Evolutionary conservation across 345 rosid genomes (phyloP).

Genomic region (Sisymbrium altissimum): DNA sequence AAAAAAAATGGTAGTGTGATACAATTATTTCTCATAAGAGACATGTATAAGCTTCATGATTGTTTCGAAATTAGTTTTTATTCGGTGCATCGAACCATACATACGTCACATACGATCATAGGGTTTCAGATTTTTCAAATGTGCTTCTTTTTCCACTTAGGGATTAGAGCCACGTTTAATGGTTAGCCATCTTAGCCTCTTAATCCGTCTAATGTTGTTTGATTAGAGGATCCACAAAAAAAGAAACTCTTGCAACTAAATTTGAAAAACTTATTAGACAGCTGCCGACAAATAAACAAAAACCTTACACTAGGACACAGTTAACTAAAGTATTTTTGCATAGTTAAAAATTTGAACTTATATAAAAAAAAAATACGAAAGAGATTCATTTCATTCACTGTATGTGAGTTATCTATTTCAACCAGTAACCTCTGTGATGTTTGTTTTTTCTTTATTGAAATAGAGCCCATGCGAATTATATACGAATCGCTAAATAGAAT

Average conservation of each 20-base stretch:
- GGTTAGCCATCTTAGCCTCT: not conserved
- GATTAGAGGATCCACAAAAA: not conserved
- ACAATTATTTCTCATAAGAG: not conserved
- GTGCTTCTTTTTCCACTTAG: not conserved
- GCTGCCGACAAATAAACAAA: not conserved
- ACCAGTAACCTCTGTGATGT: not conserved
- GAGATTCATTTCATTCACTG: not conserved
- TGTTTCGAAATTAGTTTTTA: not conserved
- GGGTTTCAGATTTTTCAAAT: not conserved
- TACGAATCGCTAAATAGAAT: not conserved
- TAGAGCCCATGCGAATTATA: not conserved
- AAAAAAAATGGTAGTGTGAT: not conserved
- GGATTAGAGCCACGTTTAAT: not conserved
- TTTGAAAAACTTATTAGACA: no score
- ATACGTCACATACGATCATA: not conserved
- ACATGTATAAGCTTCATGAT: constrained; percentile 13
- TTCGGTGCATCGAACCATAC: not conserved
- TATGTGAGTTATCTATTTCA: not conserved
- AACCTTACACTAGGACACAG: no score
- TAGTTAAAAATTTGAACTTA: not conserved
- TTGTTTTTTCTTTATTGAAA: not conserved
- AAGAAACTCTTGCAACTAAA: not conserved
- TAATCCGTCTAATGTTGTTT: not conserved
- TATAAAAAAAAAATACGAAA: not conserved
- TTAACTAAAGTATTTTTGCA: not conserved